Evolutionary conservation across 345 rosid species (phyloP), one percentile per base, ranked within the genome.

Genomic region (Eucalyptus pumila): DNA sequence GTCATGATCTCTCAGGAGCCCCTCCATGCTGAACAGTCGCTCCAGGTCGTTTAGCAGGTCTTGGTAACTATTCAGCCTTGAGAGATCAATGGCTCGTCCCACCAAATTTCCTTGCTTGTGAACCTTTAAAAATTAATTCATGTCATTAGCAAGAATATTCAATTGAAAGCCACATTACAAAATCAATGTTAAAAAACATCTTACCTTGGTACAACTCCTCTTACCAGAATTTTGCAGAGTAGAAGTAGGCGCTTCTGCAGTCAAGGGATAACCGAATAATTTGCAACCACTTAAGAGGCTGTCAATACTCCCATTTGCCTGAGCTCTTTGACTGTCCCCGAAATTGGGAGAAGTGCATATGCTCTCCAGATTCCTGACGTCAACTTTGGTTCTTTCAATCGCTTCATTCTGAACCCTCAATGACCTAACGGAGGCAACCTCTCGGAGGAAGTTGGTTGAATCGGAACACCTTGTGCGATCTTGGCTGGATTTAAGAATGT

Each of bases 21-120:
- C 99, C 92, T 97, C 98, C 98, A 97, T 96, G 93, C 93, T 88
- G 90, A 97, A 96, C 32, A 96, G 92, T 13, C 91, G 92, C 87
- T 97, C 99, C 37, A 97, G 96, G 91, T 97, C 99, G 8, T 69
- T 91, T 88, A 94, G 91, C 91, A 97, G 94, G 76, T 96, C 99
- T 54, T 80, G 88, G 58, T 97, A 97, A 58, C 97, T 96, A 60
- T 95, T 92, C 72, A 97, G 93, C 89, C 93, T 91, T 4, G 95
- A 95, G 87, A 97, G 95, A 92, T 96, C 99, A 90, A 97, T 94
- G 85, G 98, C 98, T 91, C 99, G 95, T 90, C 99, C 99, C 89
- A 97, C 98, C 91, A 94, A 91, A 90, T 96, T 97, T 88, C 99
- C 99, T 93, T 97, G 98, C 96, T 95, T 97, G 94, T 96, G 97